These are phyloP conservation scores for Penicillium subrubescens DNA, from an alignment of 495 filamentous ascomycete species.

Conservation along the genomic window DNA sequence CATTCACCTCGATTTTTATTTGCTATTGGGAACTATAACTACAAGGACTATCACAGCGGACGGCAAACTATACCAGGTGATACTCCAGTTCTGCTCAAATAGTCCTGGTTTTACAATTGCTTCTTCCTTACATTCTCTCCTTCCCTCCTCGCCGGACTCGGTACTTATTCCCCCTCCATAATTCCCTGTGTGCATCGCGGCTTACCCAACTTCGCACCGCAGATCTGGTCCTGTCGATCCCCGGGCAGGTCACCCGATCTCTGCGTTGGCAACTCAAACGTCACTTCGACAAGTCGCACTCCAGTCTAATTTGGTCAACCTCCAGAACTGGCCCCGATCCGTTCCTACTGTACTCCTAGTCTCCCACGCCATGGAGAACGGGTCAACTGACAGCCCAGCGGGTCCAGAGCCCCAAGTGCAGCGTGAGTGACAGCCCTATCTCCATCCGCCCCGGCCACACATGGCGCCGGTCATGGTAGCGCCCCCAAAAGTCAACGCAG, in stretches of 20 bases:
- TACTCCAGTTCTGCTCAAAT: neutral
- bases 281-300: constrained; percentile 17
- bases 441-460: constrained; percentile 4
- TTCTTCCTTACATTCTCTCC: neutral
- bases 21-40: constrained; percentile 3
- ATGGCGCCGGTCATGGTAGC: neutral
- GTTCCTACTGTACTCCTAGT: neutral
- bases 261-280: constrained; percentile 44
- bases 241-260: constrained; percentile 43
- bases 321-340: neutral
- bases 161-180: constrained; percentile 8
- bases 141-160: constrained; percentile 9
- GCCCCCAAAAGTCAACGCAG: neutral
- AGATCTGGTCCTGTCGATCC: constrained; percentile 40
- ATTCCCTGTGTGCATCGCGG: constrained; percentile 14
- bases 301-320: constrained; percentile 9
- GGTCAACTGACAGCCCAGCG: constrained; percentile 30
- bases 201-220: constrained; percentile 21
- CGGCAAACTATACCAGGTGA: neutral
- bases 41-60: neutral
- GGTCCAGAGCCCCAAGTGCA: constrained; percentile 26
- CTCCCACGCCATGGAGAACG: constrained; percentile 19
- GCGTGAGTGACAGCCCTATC: constrained; percentile 20
- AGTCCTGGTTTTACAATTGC: neutral
- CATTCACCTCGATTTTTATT: neutral